Evolutionary conservation across 495 filamentous ascomycete genomes (phyloP), one percentile per base, ranked within the genome.

Genomic region (Hypoxylon subgilvum): DNA sequence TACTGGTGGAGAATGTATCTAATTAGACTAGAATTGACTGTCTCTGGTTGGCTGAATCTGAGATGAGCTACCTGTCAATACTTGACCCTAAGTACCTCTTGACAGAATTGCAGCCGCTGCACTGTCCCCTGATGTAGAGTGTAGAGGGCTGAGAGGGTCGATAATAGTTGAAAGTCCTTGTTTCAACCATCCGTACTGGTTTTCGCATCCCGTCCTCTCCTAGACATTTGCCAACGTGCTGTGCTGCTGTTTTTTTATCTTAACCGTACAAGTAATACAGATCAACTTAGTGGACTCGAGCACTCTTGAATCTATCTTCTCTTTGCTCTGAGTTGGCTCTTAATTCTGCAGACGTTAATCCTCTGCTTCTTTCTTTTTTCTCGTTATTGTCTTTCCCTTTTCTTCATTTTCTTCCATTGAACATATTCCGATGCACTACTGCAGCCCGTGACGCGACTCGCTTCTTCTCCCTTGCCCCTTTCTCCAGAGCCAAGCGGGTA

Each of bases 381-480:
- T 32, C 35, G 9, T 39, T 17, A 50, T 52, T 8, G 52, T 50
- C 30, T 52, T 57, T 50, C 50, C 48, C 22, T 35, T 49, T 35
- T 40, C 32, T 47, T 44, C 22, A 48, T 65, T 57, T 54, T 39
- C 40, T 52, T 49, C 61, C 45, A 54, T 45, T 64, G 59, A 56
- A 55, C 65, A 63, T 67, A 70, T 65, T 52, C 46, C 55, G 54
- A 70, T 66, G 63, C 48, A 55, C 64, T 44, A 55, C 64, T 48
- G 22, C 35, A 42, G 51, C 50, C 42, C 60, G 61, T 67, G 58
- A 65, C 61, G 57, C 64, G 61, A 66, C 42, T 41, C 14, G 28
- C 35, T 14, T 25, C 52, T 40, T 14, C 48, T 59, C 59, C 63
- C 50, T 62, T 47, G 47, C 53, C 39, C 54, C 61, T 58, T 58